These are phyloP conservation scores for Candida verbasci DNA, from an alignment of 805 yeast genomes.

Conservation along the genomic window DNA sequence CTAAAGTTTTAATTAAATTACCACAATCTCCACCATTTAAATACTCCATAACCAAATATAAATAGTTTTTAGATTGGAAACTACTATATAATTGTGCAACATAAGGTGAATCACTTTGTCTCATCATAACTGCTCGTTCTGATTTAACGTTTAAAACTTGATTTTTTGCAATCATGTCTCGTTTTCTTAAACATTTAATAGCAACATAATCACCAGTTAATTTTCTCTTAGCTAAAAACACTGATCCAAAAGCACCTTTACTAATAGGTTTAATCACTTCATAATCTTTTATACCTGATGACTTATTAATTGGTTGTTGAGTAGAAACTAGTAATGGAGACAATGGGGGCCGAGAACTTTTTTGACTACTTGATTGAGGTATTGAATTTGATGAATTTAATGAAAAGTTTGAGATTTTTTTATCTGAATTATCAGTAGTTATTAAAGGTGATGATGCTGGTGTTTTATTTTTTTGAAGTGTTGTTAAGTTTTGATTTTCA, in stretches of 20 bases:
- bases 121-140: conserved; percentile 97
- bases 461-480: conserved; percentile 52
- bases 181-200: conserved; percentile 82
- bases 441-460: conserved; percentile 60
- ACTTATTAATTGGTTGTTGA: conserved; percentile 51
- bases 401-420: conserved; percentile 7
- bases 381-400: conserved; percentile 4
- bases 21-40: conserved; percentile 95
- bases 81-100: conserved; percentile 87
- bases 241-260: conserved; percentile 97
- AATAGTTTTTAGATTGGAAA: conserved; percentile 81
- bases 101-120: conserved; percentile 87
- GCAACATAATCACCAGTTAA: conserved; percentile 94
- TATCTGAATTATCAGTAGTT: conserved; percentile 2
- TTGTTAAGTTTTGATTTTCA: conserved; percentile 52
- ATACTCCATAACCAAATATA: conserved; percentile 94
- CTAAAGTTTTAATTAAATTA: conserved; percentile 74
- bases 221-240: conserved; percentile 76
- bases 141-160: conserved; percentile 93
- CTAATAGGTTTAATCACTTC: conserved; percentile 90
- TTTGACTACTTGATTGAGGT: conserved; percentile 5
- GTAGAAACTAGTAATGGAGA: conserved; percentile 77
- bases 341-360: conserved; percentile 54
- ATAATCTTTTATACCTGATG: conserved; percentile 72
- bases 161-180: conserved; percentile 96